Base-by-base conservation (phyloP, 2,329 filamentous ascomycete species). In the Aspergillus pseudoterreus region DNA sequence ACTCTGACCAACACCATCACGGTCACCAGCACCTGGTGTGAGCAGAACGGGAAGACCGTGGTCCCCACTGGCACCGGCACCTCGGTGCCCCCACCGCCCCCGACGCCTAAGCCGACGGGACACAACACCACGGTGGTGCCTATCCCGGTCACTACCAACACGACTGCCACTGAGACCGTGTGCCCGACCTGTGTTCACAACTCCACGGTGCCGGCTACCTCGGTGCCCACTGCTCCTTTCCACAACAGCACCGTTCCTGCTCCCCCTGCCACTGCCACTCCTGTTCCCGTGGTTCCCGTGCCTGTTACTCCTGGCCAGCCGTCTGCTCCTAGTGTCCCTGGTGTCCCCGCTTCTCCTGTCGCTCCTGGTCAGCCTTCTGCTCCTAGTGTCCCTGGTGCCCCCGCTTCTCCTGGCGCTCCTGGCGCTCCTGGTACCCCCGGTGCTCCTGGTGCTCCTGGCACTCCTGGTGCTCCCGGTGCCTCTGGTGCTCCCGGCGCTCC, bases 1-100 rank as follows among this genome's bases (percentile, higher is more conserved):
- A 70, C 67, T 27, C 36, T 57, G 55, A 69, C 66, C 42, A 63
- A 55, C 57, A 66, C 61, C 47, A 56, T 68, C 49, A 70, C 66
- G 8, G 45, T 63, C 36, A 59, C 55, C 52, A 67, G 64, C 45
- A 63, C 58, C 24, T 61, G 61, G 47, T 61, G 52, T 43, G 64
- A 64, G 10, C 53, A 57, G 46, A 49, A 57, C 39, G 56, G 57
- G 10, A 24, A 47, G 47, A 50, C 52, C n/a, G 39, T 54, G 38
- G 44, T 55, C 15, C 42, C 55, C 14, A 56, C 55, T 42, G 59
- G 53, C 32, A 58, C 57, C 35, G 50, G 52, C 33, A 44, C 55
- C 19, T 54, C 57, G 9, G 38, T 45, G 11, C 48, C 42, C 14
- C 48, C 42, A 30, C 48, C 43, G 39, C 63, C 57, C 47, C 27